These are phyloP conservation scores for Podospora australis DNA, from an alignment of 495 filamentous ascomycete species.

Conservation along the genomic window DNA sequence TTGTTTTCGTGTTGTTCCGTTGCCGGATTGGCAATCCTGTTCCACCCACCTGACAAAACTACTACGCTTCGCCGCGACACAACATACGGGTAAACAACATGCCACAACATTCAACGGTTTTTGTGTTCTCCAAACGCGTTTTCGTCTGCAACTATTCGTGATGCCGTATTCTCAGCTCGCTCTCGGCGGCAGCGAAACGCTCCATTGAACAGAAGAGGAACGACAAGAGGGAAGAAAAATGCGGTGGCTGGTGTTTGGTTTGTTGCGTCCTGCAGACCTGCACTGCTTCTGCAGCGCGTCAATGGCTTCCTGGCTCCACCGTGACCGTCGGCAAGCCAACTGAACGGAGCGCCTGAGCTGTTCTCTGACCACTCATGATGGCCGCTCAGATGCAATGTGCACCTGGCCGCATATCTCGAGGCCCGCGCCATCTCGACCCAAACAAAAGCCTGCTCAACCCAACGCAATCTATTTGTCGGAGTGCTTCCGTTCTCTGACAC, in stretches of 20 bases:
- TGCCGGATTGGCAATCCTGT: no score
- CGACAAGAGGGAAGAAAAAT: constrained; percentile 24
- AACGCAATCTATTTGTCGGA: constrained; percentile 25
- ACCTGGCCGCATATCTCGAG: constrained; percentile 32
- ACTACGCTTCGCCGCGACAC: no score
- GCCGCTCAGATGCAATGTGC: constrained; percentile 23
- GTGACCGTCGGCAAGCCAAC: constrained; percentile 8
- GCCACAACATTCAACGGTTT: no score
- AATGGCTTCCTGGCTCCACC: constrained; percentile 14
- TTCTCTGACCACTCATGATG: constrained; percentile 24
- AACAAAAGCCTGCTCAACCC: constrained; percentile 24
- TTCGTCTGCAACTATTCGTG: no score
- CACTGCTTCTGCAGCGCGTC: constrained; percentile 12
- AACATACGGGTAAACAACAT: no score
- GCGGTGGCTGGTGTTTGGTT: neutral
- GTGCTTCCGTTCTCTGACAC: constrained; percentile 28
- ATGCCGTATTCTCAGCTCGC: no score
- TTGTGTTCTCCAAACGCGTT: no score
- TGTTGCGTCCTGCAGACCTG: neutral
- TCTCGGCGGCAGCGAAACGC: constrained; percentile 1
- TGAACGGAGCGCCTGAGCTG: constrained; percentile 13
- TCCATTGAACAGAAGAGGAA: constrained; percentile 1
- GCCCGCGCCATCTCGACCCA: constrained; percentile 28
- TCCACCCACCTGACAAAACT: no score
- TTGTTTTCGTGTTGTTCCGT: no score